Base-by-base conservation (phyloP, 257 asterid species). In the Paulownia fortunei region DNA sequence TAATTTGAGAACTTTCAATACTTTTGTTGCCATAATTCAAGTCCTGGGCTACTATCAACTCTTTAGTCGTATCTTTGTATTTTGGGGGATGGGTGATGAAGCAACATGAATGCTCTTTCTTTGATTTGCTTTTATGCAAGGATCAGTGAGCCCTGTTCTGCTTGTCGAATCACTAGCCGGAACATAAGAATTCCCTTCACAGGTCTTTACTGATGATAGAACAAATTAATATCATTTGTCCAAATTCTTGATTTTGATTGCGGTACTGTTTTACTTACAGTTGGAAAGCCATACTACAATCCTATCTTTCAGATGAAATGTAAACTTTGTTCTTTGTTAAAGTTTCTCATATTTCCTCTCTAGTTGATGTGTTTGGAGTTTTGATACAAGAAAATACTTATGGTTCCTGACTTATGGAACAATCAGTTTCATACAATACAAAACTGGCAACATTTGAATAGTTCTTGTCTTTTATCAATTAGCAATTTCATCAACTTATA, bases 81-180 rank as follows among this genome's bases (percentile, higher is more conserved):
- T n/a, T 1, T 6, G 71, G 49, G 71, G 0, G 27, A 8, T 15
- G 37, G 39, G 15, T 15, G 61, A 15, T 26, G 46, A 47, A 46
- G 24, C 5, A 26, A 47, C 12, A 1, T 10, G 11, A 69, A 27
- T 69, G 62, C 58, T 36, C 46, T 63, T 60, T 52, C 46, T 24
- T 30, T 59, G 47, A 70, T 71, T 46, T 56, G 59, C 13, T 30
- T 64, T 69, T 59, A 10, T 69, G 65, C 36, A 15, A 12, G 36
- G 69, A 26, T 76, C 39, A 0, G 32, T 21, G 55, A 19, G 54
- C 34, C 44, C 56, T 37, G 27, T 42, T 68, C 3, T 55, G 23
- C 39, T 56, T 8, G 69, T 32, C 52, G 56, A 24, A 49, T 74
- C 52, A 54, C 67, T 52, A 54, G 59, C 69, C 37, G 16, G 46